Evolutionary conservation across 2,329 filamentous ascomycete genomes (phyloP).

Genomic region (Harringtonia aguacate): DNA sequence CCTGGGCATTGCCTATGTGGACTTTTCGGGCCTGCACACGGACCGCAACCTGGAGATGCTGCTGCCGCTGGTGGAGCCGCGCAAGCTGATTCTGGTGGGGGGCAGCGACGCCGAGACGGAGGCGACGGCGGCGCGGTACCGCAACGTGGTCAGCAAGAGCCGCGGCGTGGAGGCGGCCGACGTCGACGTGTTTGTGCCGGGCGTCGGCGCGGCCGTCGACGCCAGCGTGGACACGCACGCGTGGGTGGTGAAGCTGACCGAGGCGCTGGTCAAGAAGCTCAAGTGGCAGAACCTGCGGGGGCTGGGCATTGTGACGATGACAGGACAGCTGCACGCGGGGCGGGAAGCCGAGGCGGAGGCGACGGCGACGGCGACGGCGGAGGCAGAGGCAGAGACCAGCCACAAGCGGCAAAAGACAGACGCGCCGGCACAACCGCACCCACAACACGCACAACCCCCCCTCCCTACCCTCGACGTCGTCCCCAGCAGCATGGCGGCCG

Average conservation of each 20-base stretch:
- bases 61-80: conserved; percentile 84
- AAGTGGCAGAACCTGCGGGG: conserved; percentile 93
- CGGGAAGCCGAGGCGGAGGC: conserved; percentile 11
- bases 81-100: conserved; percentile 87
- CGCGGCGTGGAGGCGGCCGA: conserved; percentile 32
- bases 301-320: conserved; percentile 85
- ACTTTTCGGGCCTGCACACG: conserved; percentile 88
- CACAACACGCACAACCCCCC: background rate
- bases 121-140: conserved; percentile 69
- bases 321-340: conserved; percentile 48
- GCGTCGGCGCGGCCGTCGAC: conserved; percentile 63
- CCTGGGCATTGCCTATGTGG: conserved; percentile 73
- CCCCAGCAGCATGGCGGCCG: conserved; percentile 42
- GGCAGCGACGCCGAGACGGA: conserved; percentile 71
- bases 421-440: conserved; percentile 6
- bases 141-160: conserved; percentile 47
- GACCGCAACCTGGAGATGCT: conserved; percentile 90
- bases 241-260: conserved; percentile 87
- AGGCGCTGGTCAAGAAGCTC: conserved; percentile 71
- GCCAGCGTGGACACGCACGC: conserved; percentile 96
- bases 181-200: conserved; percentile 72
- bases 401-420: conserved; percentile 35
- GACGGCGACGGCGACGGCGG: conserved; percentile 24
- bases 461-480: conserved; percentile 44
- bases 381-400: too few species aligned